A percentile compares a stretch with the other conserved stretches of the same genome.
These are phyloP conservation scores for Juglanconis juglandina DNA, from an alignment of 2,329 filamentous ascomycete genomes.

Conservation along the genomic window DNA sequence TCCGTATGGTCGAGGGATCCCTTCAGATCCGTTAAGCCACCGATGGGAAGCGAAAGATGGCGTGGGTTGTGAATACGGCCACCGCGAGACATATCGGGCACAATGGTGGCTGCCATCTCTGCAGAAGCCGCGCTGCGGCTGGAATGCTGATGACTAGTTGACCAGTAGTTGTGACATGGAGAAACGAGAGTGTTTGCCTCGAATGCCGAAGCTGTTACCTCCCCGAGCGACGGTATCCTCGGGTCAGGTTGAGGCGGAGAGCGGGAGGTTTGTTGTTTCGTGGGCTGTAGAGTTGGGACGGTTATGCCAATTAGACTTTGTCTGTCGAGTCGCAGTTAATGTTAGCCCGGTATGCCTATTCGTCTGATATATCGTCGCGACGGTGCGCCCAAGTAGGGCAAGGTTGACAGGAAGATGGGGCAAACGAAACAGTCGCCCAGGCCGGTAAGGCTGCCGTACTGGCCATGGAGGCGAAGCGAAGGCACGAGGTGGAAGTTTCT, in stretches of 20 bases:
- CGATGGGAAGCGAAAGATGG: constrained; percentile 23
- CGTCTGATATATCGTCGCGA: constrained; percentile 20
- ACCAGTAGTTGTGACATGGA: constrained; percentile 37
- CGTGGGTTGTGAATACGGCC: constrained; percentile 21
- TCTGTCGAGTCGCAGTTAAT: constrained; percentile 6
- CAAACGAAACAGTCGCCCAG: constrained; percentile 6
- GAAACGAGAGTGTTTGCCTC: constrained; percentile 14
- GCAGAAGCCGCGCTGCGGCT: constrained; percentile 47
- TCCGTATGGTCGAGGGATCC: constrained; percentile 27
- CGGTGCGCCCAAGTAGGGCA: constrained; percentile 10
- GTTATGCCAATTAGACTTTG: constrained; percentile 13
- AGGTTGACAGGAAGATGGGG: constrained; percentile 11
- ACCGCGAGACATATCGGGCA: constrained; percentile 24
- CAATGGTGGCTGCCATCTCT: constrained; percentile 32
- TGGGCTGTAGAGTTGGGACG: constrained; percentile 10
- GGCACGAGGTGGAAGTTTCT: not conserved
- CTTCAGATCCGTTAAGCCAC: constrained; percentile 25
- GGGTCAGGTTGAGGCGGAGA: constrained; percentile 4
- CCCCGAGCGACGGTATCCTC: not conserved
- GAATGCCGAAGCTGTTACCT: not conserved
- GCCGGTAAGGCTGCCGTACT: not conserved
- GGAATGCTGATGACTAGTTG: constrained; percentile 39
- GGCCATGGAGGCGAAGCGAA: not conserved
- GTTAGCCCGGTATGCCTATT: constrained; percentile 23
- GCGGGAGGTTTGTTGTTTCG: constrained; percentile 4